Conservation (phyloP, 306 rosid species). For the Nissolia schottii region DNA sequence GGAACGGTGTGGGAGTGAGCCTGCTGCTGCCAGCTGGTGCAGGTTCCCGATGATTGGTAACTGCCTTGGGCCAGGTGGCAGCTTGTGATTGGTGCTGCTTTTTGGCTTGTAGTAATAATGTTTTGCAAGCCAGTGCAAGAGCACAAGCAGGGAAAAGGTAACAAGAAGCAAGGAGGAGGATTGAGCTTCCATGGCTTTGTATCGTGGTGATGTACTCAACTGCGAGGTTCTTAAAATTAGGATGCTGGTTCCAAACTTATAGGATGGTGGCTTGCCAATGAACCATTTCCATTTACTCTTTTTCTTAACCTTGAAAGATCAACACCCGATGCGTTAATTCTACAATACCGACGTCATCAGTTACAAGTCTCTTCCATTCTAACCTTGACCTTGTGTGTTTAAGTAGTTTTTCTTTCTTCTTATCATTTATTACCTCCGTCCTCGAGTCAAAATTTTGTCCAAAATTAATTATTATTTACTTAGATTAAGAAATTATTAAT, state of each 20-base stretch:
- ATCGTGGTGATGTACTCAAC: background rate
- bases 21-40: background rate
- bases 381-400: too few species aligned
- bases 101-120: background rate
- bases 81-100: background rate
- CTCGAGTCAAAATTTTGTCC: too few species aligned
- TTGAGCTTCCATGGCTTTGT: slow-evolving; percentile 2
- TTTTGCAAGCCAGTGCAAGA: background rate
- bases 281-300: too few species aligned
- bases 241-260: background rate
- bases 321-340: too few species aligned
- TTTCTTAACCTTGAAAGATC: too few species aligned
- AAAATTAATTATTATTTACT: too few species aligned
- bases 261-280: too few species aligned
- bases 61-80: slow-evolving; percentile 12
- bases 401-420: too few species aligned
- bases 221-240: background rate
- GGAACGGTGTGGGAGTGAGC: background rate
- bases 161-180: background rate
- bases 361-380: too few species aligned
- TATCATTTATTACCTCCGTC: too few species aligned
- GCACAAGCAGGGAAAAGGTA: background rate
- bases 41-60: slow-evolving; percentile 8
- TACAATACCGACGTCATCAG: too few species aligned
- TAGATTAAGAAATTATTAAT: too few species aligned